Base-by-base conservation (phyloP, 2,329 filamentous ascomycete genomes). In the Xylaria multiplex region DNA sequence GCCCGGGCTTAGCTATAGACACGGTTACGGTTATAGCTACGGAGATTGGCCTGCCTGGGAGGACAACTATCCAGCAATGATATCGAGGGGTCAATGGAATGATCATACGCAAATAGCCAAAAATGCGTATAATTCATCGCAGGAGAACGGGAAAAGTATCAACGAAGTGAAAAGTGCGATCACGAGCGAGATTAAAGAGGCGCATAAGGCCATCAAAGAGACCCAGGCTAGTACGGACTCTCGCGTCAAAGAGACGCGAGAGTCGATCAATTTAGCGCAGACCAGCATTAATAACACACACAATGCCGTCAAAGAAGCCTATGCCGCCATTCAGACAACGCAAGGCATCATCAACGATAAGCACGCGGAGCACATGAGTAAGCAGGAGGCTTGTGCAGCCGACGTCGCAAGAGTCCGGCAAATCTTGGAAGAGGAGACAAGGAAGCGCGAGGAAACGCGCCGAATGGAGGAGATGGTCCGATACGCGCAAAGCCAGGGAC, bases 401-500 rank as follows among this genome's bases (percentile, higher is more conserved):
- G 71, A 73, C 27, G 68, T 73, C 50, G 68, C 61, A 8, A 65
- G 64, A 22, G 67, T 73, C 16, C 68, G 70, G 14, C 60, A 68
- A 24, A 19, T 71, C 37, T 60, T 74, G 16, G 72, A 75, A 59
- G 71, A 72, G 13, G 72, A 74, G 5, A 70, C 70, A 7, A 69
- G 64, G 30, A 67, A 65, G 62, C 67, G 71, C 49, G 72, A 75
- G 49, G 70, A 74, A 30, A 52, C 66, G 35, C 66, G 59, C 1
- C 69, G 60, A 30, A 52, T 65, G 57, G 67, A 73, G 32, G 59
- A 72, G 53, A 67, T 65, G 55, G 67, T 70, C 53, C 67, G 68
- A 24, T 69, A 72, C 37, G 70, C 69, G 24, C 71, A 68, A 61
- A 69, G 68, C n/a, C 69, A 73, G 55, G 71, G 71, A 24, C 56